Evolutionary conservation across 1,284 basidiomycete genomes (phyloP), one percentile per base, ranked within the genome.

Genomic region (Cerrena zonata): DNA sequence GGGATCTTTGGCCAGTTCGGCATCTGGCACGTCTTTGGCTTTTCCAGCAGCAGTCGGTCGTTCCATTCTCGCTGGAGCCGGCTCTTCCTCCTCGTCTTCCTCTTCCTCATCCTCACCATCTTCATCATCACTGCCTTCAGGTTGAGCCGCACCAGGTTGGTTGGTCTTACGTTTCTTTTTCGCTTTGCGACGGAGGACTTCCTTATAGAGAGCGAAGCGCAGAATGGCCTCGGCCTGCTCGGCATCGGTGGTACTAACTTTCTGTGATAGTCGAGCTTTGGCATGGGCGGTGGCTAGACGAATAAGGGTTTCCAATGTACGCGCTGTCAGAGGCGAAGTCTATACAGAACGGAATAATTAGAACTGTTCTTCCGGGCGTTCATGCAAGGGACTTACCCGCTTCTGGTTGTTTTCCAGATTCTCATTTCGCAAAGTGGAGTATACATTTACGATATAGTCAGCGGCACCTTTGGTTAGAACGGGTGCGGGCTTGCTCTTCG

Each of bases 281-380:
- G 96, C 96, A 67, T 99, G 96, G 0, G 96, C 96, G 15, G 95
- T 99, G 4, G 96, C 83, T 13, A 99, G 80, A 78, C 96, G 96
- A 67, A 99, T 99, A 41, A 99, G 79, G 1, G 96, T 99, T 72
- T 99, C 96, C 51, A 99, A 84, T 4, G 96, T 98, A 82, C 96
- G 94, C 13, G 96, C 95, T 1, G 96, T 99, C 56, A 99, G 74
- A 1, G 96, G 96, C 11, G 95, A 91, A 3, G 96, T 99, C 90
- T 96, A 56, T 3, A 47, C n/a, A 23, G 39, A 11, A 5, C 23
- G 22, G 19, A 24, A 11, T 23, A 11, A 45, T 38, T 55, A 15
- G 50, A 36, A n/a, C n/a, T n/a, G n/a, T n/a, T n/a, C n/a, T n/a
- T n/a, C n/a, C n/a, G n/a, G n/a, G n/a, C n/a, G n/a, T n/a, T n/a